A percentile compares a stretch with the other conserved stretches of the same genome.
Conservation (phyloP, 164 flowering plant species). For the Echeveria elegans region DNA sequence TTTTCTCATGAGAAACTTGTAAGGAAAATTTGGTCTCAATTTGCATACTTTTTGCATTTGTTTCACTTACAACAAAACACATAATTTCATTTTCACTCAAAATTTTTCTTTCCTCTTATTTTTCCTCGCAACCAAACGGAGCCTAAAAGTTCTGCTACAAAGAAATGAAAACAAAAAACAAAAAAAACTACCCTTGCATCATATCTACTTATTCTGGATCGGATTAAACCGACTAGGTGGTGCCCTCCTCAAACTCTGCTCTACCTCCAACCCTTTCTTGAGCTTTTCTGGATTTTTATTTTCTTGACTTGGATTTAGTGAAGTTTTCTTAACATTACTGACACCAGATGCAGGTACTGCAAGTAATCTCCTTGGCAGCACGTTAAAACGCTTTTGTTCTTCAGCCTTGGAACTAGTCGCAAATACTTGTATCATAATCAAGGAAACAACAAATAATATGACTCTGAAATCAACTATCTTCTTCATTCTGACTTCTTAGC, state of each 20-base stretch:
- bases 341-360: neutral
- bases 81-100: no score
- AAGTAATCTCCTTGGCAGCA: neutral
- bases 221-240: neutral
- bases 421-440: neutral
- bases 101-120: no score
- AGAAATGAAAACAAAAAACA: neutral
- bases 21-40: no score
- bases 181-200: neutral
- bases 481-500: neutral
- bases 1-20: no score
- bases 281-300: neutral
- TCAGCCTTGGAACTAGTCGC: neutral
- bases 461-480: neutral
- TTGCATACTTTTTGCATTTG: no score
- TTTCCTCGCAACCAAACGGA: no score
- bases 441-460: neutral
- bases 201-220: neutral
- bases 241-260: neutral
- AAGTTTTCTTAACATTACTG: neutral
- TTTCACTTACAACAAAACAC: no score
- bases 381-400: neutral
- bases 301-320: neutral
- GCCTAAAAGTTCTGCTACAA: no score
- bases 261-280: neutral